phyloP scores from a whole-genome alignment of 441 rosid genomes.

The Brassica hybrid region DNA sequence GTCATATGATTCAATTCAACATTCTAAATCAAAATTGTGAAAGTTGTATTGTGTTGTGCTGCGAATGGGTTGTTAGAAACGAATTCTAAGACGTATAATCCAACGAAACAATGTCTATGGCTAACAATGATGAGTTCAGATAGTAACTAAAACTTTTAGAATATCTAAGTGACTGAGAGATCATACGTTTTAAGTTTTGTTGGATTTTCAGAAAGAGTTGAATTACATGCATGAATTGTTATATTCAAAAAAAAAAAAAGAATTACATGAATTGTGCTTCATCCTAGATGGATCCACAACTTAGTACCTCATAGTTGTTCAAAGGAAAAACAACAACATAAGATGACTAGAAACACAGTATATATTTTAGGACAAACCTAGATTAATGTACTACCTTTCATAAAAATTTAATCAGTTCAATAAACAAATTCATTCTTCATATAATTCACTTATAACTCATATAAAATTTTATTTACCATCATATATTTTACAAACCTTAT shows the following conservation, averaged over 20 bases:
- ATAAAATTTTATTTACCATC: too few relatives aligned
- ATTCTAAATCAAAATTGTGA: neutral
- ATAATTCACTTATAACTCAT: neutral
- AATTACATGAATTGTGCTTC: neutral
- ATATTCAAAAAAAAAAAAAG: too few relatives aligned
- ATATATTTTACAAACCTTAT: too few relatives aligned
- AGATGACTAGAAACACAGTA: neutral
- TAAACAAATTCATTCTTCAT: neutral
- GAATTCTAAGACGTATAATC: neutral
- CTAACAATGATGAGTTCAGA: neutral
- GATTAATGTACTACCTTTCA: slow-evolving; percentile 3
- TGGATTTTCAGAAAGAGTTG: neutral
- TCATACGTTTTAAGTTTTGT: neutral
- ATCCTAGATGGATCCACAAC: neutral
- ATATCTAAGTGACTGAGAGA: neutral
- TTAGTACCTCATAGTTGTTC: neutral
- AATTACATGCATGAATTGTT: too few relatives aligned
- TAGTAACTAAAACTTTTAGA: neutral
- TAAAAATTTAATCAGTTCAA: neutral
- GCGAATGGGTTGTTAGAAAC: neutral
- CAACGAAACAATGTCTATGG: neutral
- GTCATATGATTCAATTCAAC: neutral
- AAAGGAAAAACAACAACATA: neutral
- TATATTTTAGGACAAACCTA: neutral
- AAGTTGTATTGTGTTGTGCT: neutral